Conservation (phyloP, 140 eudicot genomes). For the Artemisia princeps region DNA sequence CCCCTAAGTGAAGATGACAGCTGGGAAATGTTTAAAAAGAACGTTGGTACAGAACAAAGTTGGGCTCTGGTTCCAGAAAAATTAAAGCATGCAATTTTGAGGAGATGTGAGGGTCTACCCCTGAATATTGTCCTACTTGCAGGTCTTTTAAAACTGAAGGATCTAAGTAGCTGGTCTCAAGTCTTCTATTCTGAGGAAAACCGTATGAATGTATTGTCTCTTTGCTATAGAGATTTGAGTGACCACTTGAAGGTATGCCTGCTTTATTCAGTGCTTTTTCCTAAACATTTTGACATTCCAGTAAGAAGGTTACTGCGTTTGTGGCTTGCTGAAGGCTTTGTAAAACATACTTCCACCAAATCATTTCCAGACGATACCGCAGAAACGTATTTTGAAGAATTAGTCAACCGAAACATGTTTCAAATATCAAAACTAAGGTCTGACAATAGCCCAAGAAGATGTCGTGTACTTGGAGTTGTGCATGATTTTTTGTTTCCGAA, state of each 20-base stretch:
- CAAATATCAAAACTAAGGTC: constrained; percentile 46
- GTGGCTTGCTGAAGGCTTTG: constrained; percentile 60
- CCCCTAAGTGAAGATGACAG: constrained; percentile 26
- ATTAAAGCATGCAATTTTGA: constrained; percentile 19
- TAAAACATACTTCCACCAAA: constrained; percentile 9
- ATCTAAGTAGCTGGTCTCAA: constrained; percentile 18
- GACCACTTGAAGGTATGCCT: constrained; percentile 37
- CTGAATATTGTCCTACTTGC: constrained; percentile 45
- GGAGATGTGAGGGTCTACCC: constrained; percentile 36
- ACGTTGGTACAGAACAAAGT: constrained; percentile 23
- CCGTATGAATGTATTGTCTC: constrained; percentile 19
- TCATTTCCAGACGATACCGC: constrained; percentile 34
- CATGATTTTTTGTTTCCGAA: constrained; percentile 40
- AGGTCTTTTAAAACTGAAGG: constrained; percentile 32
- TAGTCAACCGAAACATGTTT: constrained; percentile 34
- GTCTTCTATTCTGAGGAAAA: constrained; percentile 7
- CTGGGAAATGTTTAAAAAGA: constrained; percentile 31
- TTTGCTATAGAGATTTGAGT: constrained; percentile 34
- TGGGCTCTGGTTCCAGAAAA: constrained; percentile 7
- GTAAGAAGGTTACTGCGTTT: constrained; percentile 45
- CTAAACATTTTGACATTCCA: constrained; percentile 40
- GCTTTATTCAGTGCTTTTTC: constrained; percentile 42
- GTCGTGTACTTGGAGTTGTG: constrained; percentile 42
- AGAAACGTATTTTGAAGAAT: constrained; percentile 34
- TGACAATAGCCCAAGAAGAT: constrained; percentile 43